Evolutionary conservation across 2,329 filamentous ascomycete genomes (phyloP).

Genomic region (Diaporthe destruens): DNA sequence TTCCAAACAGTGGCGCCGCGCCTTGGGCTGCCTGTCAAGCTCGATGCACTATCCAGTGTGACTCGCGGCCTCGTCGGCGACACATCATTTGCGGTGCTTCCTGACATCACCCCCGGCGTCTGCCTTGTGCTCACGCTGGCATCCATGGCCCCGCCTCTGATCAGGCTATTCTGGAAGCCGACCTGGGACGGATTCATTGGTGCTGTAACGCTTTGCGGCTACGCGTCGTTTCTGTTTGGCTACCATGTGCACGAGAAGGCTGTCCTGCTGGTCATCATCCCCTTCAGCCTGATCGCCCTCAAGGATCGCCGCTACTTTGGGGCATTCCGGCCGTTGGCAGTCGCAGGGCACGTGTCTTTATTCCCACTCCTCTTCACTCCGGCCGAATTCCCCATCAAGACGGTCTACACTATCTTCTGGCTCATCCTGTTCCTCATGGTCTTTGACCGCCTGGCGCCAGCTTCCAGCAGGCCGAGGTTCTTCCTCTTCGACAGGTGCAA

Average conservation of each 20-base stretch:
- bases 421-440: conserved; percentile 85
- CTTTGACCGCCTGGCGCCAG: conserved; percentile 90
- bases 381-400: conserved; percentile 94
- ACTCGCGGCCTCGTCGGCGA: conserved; percentile 94
- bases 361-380: conserved; percentile 94
- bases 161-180: conserved; percentile 84
- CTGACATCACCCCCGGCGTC: conserved; percentile 81
- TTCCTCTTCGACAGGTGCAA: conserved; percentile 94
- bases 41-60: conserved; percentile 84
- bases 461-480: conserved; percentile 81
- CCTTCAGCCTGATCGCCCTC: conserved; percentile 92
- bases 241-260: conserved; percentile 99
- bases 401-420: conserved; percentile 93
- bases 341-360: conserved; percentile 93
- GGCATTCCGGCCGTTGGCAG: conserved; percentile 90
- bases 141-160: conserved; percentile 83
- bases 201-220: conserved; percentile 91
- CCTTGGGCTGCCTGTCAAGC: conserved; percentile 79
- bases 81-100: conserved; percentile 92
- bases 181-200: conserved; percentile 93
- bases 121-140: conserved; percentile 88
- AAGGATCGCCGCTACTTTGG: conserved; percentile 91
- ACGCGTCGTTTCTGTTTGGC: conserved; percentile 95
- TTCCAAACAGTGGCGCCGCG: conserved; percentile 78
- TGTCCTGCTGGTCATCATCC: conserved; percentile 92